Evolutionary conservation across 2,329 filamentous ascomycete species (phyloP), one percentile per base, ranked within the genome.

Genomic region (Parafenestella ontariensis): DNA sequence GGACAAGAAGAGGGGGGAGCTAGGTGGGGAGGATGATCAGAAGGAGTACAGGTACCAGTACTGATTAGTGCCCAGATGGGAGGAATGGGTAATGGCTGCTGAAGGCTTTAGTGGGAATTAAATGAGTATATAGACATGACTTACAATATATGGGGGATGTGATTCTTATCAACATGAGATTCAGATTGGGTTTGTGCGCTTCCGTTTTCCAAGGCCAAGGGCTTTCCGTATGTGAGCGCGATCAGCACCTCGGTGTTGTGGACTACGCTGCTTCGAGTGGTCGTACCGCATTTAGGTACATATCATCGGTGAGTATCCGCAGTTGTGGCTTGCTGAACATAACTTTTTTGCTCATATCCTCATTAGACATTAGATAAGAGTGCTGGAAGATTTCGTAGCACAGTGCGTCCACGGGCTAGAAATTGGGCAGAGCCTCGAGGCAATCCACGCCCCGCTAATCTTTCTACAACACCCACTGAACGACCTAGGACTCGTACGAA

Each of bases 1-100:
- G 13, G 77, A 73, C 2, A 69, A 43, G 39, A 69, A 65, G 54
- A 58, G 65, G 34, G 50, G 36, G 31, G 52, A 63, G 26, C 20
- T 48, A 36, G 59, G 62, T 3, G 59, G 61, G 3, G 63, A 64
- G 42, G 68, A 71, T 40, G 49, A 61, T 28, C 67, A 70, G 44
- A 49, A 45, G 17, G 63, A 67, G 33, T 72, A 67, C 48, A 55
- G 41, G 15, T 72, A 71, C 37, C 58, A 62, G 31, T 69, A 70
- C 49, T 72, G 45, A 57, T n/a, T 21, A 31, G 33, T 5, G 31
- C 13, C 5, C n/a, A 42, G 20, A 24, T 15, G 10, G 26, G 23
- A 26, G 39, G 15, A 28, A 45, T n/a, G 17, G 34, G n/a, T 21
- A 21, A 21, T 10, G 11, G 11, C 7, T 37, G n/a, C n/a, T 40